A percentile compares a stretch with the other conserved stretches of the same genome.
Evolutionary conservation across 176 grass and related monocot species (phyloP).

Genomic region (Neostapfia colusana): DNA sequence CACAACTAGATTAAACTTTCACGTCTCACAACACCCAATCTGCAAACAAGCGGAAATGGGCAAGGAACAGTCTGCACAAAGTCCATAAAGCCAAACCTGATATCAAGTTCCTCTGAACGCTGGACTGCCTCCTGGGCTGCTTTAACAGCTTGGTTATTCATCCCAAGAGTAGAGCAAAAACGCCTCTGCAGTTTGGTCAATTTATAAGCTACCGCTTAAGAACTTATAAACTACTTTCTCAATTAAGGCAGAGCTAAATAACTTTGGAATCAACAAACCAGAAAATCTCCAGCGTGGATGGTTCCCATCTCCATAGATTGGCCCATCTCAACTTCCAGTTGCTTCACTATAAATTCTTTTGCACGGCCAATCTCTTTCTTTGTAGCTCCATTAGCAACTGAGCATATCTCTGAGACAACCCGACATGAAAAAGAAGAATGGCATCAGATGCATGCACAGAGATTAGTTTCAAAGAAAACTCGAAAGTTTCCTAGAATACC

Average conservation of each 20-base stretch:
- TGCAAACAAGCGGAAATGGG: constrained; percentile 2
- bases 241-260: constrained; percentile 15
- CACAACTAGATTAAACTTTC: neutral
- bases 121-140: constrained; percentile 86
- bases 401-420: constrained; percentile 67
- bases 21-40: neutral
- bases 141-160: constrained; percentile 88
- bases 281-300: constrained; percentile 83
- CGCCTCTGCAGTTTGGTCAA: constrained; percentile 61
- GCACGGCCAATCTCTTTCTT: constrained; percentile 92
- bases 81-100: constrained; percentile 54
- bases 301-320: constrained; percentile 96
- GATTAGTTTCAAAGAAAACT: neutral
- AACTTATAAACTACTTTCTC: neutral
- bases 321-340: constrained; percentile 93
- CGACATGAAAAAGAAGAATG: constrained; percentile 1
- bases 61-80: neutral
- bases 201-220: constrained; percentile 25
- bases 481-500: neutral
- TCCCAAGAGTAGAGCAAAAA: constrained; percentile 86
- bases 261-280: constrained; percentile 48
- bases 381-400: constrained; percentile 88
- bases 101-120: constrained; percentile 79
- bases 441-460: constrained; percentile 7
- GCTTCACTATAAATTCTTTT: constrained; percentile 93